These are phyloP conservation scores for Linnemannia schmuckeri DNA, from an alignment of 192 early-diverging fungal genomes.

Conservation along the genomic window DNA sequence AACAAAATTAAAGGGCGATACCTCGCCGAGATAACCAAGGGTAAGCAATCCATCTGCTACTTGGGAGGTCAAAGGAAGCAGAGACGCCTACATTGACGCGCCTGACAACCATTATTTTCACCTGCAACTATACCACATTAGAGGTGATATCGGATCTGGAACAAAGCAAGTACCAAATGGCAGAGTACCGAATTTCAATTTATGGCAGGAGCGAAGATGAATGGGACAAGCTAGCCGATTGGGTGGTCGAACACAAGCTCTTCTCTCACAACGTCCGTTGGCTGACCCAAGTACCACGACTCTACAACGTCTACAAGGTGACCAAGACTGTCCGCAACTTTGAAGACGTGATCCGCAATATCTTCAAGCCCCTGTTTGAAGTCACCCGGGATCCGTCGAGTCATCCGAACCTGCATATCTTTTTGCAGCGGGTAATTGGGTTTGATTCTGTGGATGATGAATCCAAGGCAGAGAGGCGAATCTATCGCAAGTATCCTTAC, in stretches of 20 bases:
- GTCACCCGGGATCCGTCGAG: conserved; percentile 87
- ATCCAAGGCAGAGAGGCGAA: conserved; percentile 86
- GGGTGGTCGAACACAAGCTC: conserved; percentile 93
- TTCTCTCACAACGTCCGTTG: conserved; percentile 95
- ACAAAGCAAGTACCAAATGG: conserved; percentile 94
- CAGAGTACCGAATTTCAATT: conserved; percentile 94
- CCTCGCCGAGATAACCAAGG: conserved; percentile 93
- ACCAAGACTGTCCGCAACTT: conserved; percentile 74
- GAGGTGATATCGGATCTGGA: conserved; percentile 93
- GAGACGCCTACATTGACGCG: not conserved
- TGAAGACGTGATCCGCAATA: conserved; percentile 83
- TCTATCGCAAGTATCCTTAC: conserved; percentile 85
- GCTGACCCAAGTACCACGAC: conserved; percentile 93
- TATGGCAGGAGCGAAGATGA: conserved; percentile 88
- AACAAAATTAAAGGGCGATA: conserved; percentile 90
- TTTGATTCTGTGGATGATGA: conserved; percentile 98
- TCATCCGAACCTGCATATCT: conserved; percentile 93
- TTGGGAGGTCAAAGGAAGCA: not conserved
- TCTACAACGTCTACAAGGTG: conserved; percentile 90
- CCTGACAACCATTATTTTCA: not conserved
- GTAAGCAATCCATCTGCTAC: conserved; percentile 33
- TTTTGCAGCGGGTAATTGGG: conserved; percentile 94
- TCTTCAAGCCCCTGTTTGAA: conserved; percentile 93
- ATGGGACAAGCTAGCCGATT: conserved; percentile 95
- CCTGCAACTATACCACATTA: conserved; percentile 10